Conservation (phyloP, 2,329 filamentous ascomycete genomes). For the Paecilomyces fulvus region DNA sequence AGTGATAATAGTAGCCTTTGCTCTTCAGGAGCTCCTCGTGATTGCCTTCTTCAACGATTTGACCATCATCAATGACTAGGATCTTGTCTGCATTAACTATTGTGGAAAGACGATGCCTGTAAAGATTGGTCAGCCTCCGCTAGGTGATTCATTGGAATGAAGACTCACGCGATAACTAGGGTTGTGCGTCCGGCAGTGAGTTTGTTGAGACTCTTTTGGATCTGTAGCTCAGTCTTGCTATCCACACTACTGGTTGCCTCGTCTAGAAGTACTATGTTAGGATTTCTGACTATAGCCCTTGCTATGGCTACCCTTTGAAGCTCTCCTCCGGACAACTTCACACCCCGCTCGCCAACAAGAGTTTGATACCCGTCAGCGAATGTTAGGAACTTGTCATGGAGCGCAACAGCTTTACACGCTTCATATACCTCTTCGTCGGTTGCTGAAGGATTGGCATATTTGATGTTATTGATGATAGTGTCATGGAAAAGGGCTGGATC, state of each 20-base stretch:
- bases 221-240: slow-evolving; percentile 36
- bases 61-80: slow-evolving; percentile 55
- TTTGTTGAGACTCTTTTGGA: slow-evolving; percentile 40
- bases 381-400: slow-evolving; percentile 55
- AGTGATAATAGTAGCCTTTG: slow-evolving; percentile 54
- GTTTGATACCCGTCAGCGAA: slow-evolving; percentile 48
- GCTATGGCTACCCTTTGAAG: slow-evolving; percentile 43
- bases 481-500: slow-evolving; percentile 57
- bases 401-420: slow-evolving; percentile 53
- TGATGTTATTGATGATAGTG: slow-evolving; percentile 56
- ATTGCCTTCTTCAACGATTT: slow-evolving; percentile 55
- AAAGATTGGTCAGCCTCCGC: not conserved
- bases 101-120: slow-evolving; percentile 57
- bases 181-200: slow-evolving; percentile 44
- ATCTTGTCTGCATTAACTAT: slow-evolving; percentile 61
- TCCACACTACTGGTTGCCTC: slow-evolving; percentile 46
- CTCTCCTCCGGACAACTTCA: slow-evolving; percentile 45
- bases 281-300: slow-evolving; percentile 36
- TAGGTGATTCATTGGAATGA: slow-evolving; percentile 2
- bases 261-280: slow-evolving; percentile 39
- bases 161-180: slow-evolving; percentile 41
- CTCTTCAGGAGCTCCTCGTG: slow-evolving; percentile 51
- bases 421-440: slow-evolving; percentile 52
- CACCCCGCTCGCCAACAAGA: slow-evolving; percentile 41
- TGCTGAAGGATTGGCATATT: slow-evolving; percentile 54